Conservation (phyloP, 2,329 filamentous ascomycete genomes). For the Aaosphaeria pasadenensis region DNA sequence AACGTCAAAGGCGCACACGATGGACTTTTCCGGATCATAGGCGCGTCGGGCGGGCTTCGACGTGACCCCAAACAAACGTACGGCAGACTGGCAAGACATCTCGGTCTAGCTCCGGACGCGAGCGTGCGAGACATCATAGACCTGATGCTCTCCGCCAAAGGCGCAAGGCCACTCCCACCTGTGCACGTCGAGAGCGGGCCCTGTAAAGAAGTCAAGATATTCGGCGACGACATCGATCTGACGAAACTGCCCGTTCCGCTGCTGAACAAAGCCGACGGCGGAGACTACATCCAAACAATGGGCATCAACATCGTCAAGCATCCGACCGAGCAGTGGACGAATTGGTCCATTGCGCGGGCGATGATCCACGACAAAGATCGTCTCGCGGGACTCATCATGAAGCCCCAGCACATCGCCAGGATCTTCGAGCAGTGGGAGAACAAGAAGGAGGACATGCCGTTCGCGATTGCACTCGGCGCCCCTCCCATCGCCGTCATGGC, state of each 20-base stretch:
- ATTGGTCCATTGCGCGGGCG: conserved; percentile 46
- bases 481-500: conserved; percentile 52
- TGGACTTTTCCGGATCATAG: conserved; percentile 50
- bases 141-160: conserved; percentile 8
- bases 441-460: conserved; percentile 44
- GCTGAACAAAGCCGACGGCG: conserved; percentile 45
- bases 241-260: conserved; percentile 37
- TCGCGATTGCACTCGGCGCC: conserved; percentile 48
- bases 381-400: conserved; percentile 42
- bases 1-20: conserved; percentile 47
- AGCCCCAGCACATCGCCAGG: conserved; percentile 47
- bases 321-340: conserved; percentile 48
- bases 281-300: conserved; percentile 51
- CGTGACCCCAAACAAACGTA: conserved; percentile 12
- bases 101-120: background rate
- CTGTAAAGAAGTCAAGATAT: conserved; percentile 44
- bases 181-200: conserved; percentile 27
- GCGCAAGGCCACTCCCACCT: background rate
- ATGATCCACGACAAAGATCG: conserved; percentile 48
- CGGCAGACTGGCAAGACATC: background rate
- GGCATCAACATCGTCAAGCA: conserved; percentile 49
- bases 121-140: conserved; percentile 3
- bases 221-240: conserved; percentile 43
- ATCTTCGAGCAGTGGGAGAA: conserved; percentile 50
- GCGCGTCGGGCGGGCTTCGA: conserved; percentile 42